Conservation (phyloP, 805 yeast genomes). For the Ogataea pignaliae region DNA sequence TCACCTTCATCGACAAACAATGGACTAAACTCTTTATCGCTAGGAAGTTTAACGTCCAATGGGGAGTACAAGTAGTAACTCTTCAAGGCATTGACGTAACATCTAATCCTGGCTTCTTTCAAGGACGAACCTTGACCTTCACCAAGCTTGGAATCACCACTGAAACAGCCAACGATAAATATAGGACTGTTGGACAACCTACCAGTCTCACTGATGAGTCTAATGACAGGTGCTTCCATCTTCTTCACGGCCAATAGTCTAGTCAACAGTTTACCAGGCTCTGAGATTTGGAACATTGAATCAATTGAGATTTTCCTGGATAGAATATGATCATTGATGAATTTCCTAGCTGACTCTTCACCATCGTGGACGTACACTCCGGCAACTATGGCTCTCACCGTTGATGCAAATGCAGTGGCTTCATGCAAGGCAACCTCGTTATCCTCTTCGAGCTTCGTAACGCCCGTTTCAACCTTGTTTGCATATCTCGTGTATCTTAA, state of each 20-base stretch:
- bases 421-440: constrained; percentile 19
- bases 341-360: constrained; percentile 55
- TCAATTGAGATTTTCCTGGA: constrained; percentile 78
- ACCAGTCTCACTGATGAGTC: constrained; percentile 91
- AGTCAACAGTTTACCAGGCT: constrained; percentile 81
- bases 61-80: constrained; percentile 93
- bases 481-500: constrained; percentile 42
- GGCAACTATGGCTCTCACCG: constrained; percentile 79
- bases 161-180: constrained; percentile 86
- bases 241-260: constrained; percentile 72
- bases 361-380: constrained; percentile 76
- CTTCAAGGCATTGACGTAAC: constrained; percentile 85
- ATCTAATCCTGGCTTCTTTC: constrained; percentile 87
- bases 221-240: constrained; percentile 68
- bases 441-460: constrained; percentile 38
- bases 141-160: constrained; percentile 78
- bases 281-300: constrained; percentile 71
- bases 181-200: constrained; percentile 79
- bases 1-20: constrained; percentile 33
- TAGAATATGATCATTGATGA: constrained; percentile 69
- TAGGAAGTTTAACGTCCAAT: constrained; percentile 55
- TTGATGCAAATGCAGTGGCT: constrained; percentile 51
- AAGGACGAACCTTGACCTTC: constrained; percentile 92
- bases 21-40: constrained; percentile 43
- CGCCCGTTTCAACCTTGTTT: constrained; percentile 49